Evolutionary conservation across 768 basidiomycete species (phyloP).

Genomic region (Lactifluus piperatus): DNA sequence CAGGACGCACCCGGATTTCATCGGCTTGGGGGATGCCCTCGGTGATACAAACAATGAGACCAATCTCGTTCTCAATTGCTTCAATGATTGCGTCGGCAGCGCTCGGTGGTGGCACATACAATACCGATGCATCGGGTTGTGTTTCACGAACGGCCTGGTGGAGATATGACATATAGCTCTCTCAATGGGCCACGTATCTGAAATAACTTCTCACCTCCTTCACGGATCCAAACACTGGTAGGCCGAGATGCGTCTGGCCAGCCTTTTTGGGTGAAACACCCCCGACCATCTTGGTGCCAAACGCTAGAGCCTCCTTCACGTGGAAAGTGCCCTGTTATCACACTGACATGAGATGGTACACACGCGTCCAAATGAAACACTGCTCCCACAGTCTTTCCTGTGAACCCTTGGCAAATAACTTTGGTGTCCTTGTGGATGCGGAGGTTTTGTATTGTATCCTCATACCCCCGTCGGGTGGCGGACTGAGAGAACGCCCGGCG

Average conservation of each 20-base stretch:
- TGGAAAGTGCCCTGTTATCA: slow-evolving; percentile 85
- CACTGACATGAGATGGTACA: background rate
- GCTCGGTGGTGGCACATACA: slow-evolving; percentile 95
- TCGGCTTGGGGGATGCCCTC: slow-evolving; percentile 98
- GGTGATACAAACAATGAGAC: slow-evolving; percentile 95
- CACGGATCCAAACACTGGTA: slow-evolving; percentile 90
- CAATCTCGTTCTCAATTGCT: slow-evolving; percentile 97
- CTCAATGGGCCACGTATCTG: background rate
- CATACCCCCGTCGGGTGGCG: slow-evolving; percentile 66
- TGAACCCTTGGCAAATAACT: slow-evolving; percentile 85
- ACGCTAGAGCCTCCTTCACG: slow-evolving; percentile 84
- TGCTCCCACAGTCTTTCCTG: slow-evolving; percentile 78
- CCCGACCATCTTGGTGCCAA: slow-evolving; percentile 96
- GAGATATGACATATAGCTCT: background rate
- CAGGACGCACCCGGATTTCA: slow-evolving; percentile 68
- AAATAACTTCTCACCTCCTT: slow-evolving; percentile 55
- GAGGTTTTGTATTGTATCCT: slow-evolving; percentile 85
- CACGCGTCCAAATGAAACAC: background rate
- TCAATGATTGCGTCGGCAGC: slow-evolving; percentile 98
- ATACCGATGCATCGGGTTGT: slow-evolving; percentile 86
- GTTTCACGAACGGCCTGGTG: slow-evolving; percentile 76
- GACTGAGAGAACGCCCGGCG: slow-evolving; percentile 79
- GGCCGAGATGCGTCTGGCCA: slow-evolving; percentile 87
- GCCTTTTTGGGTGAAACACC: slow-evolving; percentile 97
- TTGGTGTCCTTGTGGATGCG: slow-evolving; percentile 91